Evolutionary conservation across 23 red algal genomes (phyloP).

Genomic region (Pyropia yezoensis): DNA sequence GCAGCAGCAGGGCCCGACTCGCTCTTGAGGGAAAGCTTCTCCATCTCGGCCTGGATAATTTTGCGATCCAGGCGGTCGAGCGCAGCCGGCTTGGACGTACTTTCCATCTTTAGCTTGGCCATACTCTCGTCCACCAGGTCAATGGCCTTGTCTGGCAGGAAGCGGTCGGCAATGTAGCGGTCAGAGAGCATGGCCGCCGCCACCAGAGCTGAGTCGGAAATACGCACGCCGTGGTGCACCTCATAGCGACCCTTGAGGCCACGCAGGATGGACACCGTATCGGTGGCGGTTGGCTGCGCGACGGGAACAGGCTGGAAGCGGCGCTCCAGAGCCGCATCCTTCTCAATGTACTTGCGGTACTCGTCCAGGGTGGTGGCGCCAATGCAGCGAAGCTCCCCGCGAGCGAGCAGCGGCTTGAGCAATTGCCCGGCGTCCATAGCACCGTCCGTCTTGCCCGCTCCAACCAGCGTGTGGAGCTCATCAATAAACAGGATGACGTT

Average conservation of each 20-base stretch:
- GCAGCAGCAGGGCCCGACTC: conserved; percentile 48
- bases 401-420: conserved; percentile 95
- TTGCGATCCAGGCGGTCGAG: conserved; percentile 76
- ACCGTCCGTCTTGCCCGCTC: conserved; percentile 95
- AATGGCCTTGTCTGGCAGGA: conserved; percentile 99
- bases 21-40: conserved; percentile 79
- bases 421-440: conserved; percentile 98
- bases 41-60: conserved; percentile 96
- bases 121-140: conserved; percentile 94
- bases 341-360: conserved; percentile 99
- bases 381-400: conserved; percentile 97
- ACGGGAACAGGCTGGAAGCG: conserved; percentile 94
- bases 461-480: conserved; percentile 98
- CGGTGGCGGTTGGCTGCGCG: conserved; percentile 82
- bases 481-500: conserved; percentile 96
- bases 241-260: conserved; percentile 97
- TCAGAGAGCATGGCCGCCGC: conserved; percentile 81
- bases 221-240: conserved; percentile 93
- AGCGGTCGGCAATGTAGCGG: conserved; percentile 93
- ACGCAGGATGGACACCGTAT: conserved; percentile 90
- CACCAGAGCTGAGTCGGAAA: conserved; percentile 82
- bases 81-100: conserved; percentile 86
- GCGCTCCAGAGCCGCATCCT: conserved; percentile 94
- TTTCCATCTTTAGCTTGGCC: conserved; percentile 96
- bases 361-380: conserved; percentile 97